phyloP scores from a whole-genome alignment of 345 rosid species.

The Bruguiera parviflora region DNA sequence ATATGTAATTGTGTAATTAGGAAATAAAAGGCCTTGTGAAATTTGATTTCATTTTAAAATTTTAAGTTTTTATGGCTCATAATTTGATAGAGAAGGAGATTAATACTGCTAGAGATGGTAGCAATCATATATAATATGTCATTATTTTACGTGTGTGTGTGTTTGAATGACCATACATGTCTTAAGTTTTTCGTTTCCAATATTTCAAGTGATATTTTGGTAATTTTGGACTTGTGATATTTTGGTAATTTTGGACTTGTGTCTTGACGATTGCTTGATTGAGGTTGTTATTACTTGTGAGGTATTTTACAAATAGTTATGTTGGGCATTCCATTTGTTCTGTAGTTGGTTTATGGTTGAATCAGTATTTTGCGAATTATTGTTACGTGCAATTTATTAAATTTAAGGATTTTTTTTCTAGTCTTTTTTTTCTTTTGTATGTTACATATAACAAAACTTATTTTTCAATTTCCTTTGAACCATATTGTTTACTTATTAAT shows the following conservation, averaged over 20 bases:
- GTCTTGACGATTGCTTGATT: constrained; percentile 78
- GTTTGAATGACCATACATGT: neutral
- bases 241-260: constrained; percentile 82
- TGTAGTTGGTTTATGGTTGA: neutral
- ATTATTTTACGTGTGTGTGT: neutral
- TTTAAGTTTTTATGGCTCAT: constrained; percentile 23
- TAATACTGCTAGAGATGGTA: constrained; percentile 95
- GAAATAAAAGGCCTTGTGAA: too few species aligned
- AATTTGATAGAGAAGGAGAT: constrained; percentile 74
- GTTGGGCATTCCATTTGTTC: neutral
- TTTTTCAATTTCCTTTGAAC: neutral
- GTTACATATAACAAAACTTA: too few species aligned
- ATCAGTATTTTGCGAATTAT: neutral
- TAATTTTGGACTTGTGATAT: constrained; percentile 86
- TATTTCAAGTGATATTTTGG: constrained; percentile 84
- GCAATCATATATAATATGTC: neutral
- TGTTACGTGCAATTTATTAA: too few species aligned
- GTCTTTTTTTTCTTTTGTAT: too few species aligned
- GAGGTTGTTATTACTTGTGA: constrained; percentile 91
- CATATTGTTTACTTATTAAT: neutral
- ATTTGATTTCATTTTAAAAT: too few species aligned
- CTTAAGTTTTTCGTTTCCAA: constrained; percentile 8
- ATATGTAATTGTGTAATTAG: too few species aligned
- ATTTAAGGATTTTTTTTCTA: too few species aligned
- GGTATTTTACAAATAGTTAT: constrained; percentile 40